phyloP scores from a whole-genome alignment of 768 basidiomycete species.

The Daedaleopsis sinensis region DNA sequence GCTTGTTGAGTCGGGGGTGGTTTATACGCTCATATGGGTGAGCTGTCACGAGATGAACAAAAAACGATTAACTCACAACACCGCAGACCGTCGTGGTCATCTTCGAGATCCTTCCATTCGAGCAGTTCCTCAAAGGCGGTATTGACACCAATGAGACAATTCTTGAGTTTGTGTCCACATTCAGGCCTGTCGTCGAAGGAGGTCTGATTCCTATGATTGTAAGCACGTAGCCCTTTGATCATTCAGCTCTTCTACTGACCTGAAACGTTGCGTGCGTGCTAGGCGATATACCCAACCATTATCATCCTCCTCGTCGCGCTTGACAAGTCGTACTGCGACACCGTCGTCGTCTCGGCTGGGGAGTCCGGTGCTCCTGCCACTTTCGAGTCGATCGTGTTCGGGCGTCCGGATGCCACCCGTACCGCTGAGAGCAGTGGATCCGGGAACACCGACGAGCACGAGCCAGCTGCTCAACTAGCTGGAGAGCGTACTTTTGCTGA shows the following conservation, averaged over 20 bases:
- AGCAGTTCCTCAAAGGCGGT: not conserved
- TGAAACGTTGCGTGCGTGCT: not conserved
- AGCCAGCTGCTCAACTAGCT: too few relatives aligned
- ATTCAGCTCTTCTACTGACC: not conserved
- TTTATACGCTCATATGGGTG: not conserved
- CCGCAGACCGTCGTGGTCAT: not conserved
- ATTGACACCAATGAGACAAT: not conserved
- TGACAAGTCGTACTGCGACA: constrained; percentile 11
- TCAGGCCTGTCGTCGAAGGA: not conserved
- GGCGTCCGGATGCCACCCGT: too few relatives aligned
- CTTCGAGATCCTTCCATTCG: not conserved
- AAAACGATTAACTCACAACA: not conserved
- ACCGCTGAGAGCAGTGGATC: too few relatives aligned
- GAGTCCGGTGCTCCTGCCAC: too few relatives aligned
- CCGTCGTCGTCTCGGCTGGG: not conserved
- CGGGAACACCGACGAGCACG: too few relatives aligned
- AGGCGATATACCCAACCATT: not conserved
- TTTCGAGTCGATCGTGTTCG: too few relatives aligned
- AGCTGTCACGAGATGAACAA: not conserved
- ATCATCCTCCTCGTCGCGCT: constrained; percentile 7
- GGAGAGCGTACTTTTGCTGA: too few relatives aligned
- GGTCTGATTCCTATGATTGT: not conserved
- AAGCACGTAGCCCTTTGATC: not conserved
- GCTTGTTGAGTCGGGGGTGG: not conserved
- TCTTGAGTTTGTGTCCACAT: not conserved